Evolutionary conservation across 2,329 filamentous ascomycete genomes (phyloP).

Genomic region (Fusarium dimerum): DNA sequence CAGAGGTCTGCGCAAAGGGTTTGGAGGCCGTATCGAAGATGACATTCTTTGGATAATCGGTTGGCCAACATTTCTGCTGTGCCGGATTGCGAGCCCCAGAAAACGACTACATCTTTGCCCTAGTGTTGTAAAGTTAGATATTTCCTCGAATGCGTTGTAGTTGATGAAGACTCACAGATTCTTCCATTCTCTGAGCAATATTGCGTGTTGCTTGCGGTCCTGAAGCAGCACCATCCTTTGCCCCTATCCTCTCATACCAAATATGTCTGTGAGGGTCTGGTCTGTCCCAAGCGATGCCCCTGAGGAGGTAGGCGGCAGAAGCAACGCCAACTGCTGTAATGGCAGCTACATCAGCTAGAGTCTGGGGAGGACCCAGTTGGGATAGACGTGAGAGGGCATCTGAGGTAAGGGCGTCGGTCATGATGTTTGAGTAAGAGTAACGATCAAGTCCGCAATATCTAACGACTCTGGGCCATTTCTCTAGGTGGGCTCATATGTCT

Average conservation of each 20-base stretch:
- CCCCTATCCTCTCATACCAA: slow-evolving; percentile 50
- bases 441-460: background rate
- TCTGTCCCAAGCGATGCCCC: slow-evolving; percentile 47
- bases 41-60: slow-evolving; percentile 84
- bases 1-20: slow-evolving; percentile 71
- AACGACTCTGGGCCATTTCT: background rate
- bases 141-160: background rate
- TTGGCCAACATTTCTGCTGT: slow-evolving; percentile 92
- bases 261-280: slow-evolving; percentile 50
- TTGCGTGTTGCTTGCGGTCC: slow-evolving; percentile 43
- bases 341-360: slow-evolving; percentile 26
- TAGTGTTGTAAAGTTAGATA: slow-evolving; percentile 4
- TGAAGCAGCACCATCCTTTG: slow-evolving; percentile 10
- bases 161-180: slow-evolving; percentile 22
- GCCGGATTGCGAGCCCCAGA: slow-evolving; percentile 95
- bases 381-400: slow-evolving; percentile 18
- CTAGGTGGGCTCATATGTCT: slow-evolving; percentile 1
- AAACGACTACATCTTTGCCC: slow-evolving; percentile 84
- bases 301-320: slow-evolving; percentile 40
- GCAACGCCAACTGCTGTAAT: slow-evolving; percentile 25
- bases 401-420: slow-evolving; percentile 22
- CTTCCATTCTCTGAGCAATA: slow-evolving; percentile 40
- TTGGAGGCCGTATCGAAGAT: slow-evolving; percentile 82
- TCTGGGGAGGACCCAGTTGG: slow-evolving; percentile 23
- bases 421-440: slow-evolving; percentile 5